These are phyloP conservation scores for Suillus subaureus DNA, from an alignment of 768 basidiomycete species.

Conservation along the genomic window DNA sequence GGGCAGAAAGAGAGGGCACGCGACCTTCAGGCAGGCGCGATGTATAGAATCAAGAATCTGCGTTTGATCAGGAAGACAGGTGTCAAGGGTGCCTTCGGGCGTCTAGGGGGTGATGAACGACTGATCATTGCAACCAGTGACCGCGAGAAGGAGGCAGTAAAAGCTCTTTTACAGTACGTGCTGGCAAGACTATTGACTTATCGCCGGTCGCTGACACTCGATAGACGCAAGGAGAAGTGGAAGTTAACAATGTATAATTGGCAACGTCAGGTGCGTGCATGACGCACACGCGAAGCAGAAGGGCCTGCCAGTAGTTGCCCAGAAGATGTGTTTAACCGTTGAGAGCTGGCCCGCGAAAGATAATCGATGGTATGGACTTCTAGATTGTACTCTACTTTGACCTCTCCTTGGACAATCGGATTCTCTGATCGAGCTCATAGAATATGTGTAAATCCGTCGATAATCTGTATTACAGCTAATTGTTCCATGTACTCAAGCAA, in stretches of 20 bases:
- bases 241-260: conserved; percentile 20
- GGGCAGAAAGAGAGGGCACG: conserved; percentile 45
- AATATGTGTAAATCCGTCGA: background rate
- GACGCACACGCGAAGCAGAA: too few relatives aligned
- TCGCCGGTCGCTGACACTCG: background rate
- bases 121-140: conserved; percentile 24
- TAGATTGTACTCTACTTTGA: conserved; percentile 11
- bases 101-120: conserved; percentile 28
- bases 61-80: conserved; percentile 41
- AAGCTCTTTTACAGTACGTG: conserved; percentile 18
- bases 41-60: conserved; percentile 53
- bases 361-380: conserved; percentile 23
- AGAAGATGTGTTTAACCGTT: too few relatives aligned
- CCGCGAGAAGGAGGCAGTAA: conserved; percentile 12
- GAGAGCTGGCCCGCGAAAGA: conserved; percentile 15
- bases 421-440: background rate
- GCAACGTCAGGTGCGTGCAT: too few relatives aligned
- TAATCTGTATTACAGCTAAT: background rate
- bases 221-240: conserved; percentile 38
- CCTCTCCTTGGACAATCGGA: background rate
- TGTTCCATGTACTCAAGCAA: too few relatives aligned
- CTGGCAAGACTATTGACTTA: background rate
- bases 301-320: too few relatives aligned
- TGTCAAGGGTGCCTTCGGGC: conserved; percentile 22
- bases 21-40: conserved; percentile 41